phyloP scores from a whole-genome alignment of 2,329 filamentous ascomycete species.

The Trichoderma brevicompactum region DNA sequence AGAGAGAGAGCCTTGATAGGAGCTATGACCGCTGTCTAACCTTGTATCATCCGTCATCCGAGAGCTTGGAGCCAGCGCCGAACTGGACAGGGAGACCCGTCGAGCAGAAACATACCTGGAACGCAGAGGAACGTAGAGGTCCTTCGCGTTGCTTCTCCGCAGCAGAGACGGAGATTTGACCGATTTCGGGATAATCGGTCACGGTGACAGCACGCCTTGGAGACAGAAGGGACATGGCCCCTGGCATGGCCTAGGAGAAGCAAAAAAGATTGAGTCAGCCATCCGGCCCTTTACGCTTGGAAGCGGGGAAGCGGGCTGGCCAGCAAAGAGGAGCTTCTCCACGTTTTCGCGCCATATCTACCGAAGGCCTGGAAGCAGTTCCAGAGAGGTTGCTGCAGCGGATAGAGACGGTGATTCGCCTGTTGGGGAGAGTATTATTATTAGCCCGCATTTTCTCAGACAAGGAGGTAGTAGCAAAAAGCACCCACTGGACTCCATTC shows the following conservation, averaged over 20 bases:
- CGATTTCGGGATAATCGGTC: slow-evolving; percentile 23
- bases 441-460: slow-evolving; percentile 9
- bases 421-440: not conserved
- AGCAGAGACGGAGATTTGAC: slow-evolving; percentile 22
- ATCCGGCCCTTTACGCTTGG: not conserved
- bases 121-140: not conserved
- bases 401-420: slow-evolving; percentile 5
- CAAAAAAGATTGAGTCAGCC: slow-evolving; percentile 13
- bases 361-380: slow-evolving; percentile 17
- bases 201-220: not conserved
- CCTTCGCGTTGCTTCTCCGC: slow-evolving; percentile 6
- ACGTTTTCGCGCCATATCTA: slow-evolving; percentile 17
- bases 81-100: not conserved
- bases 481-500: not conserved
- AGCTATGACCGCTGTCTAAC: not conserved
- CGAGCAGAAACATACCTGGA: not conserved
- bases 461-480: not conserved
- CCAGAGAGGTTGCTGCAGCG: slow-evolving; percentile 5
- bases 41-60: not conserved
- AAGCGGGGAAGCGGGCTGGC: slow-evolving; percentile 22
- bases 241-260: not conserved
- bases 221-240: not conserved
- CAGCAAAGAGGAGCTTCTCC: slow-evolving; percentile 14
- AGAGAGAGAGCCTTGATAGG: not conserved
- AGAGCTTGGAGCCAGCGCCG: not conserved